Evolutionary conservation across 305 asterid genomes (phyloP), one percentile per base, ranked within the genome.

Genomic region (Rubia tinctorum): DNA sequence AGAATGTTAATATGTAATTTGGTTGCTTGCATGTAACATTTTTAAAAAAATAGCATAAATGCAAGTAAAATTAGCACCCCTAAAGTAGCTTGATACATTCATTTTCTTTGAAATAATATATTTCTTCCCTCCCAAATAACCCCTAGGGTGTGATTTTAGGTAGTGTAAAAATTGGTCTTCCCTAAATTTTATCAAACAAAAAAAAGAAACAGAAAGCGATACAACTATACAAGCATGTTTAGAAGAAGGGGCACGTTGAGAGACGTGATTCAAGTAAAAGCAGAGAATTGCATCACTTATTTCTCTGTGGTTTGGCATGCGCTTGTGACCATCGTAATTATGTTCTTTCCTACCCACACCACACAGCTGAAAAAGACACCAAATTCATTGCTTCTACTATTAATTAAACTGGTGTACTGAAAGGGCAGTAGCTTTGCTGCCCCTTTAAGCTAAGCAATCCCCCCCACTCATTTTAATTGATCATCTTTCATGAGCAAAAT

Each of bases 371-470:
- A 62, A 30, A 61, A 61, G 66, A 27, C 66, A 61, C n/a, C 65
- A 59, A 59, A 22, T 23, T 63, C 68, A 53, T 60, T 34, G n/a
- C 9, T 56, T 14, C 42, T 60, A 49, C 8, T 20, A 45, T 27
- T 76, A 69, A 76, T 69, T 22, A 61, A 34, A 44, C 60, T 68
- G 60, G 43, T 56, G 39, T 39, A 49, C 7, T 13, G 17, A 40
- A 53, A 51, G 23, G 18, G 17, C 64, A 40, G 34, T 18, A 44
- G 27, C 79, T 78, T 82, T 82, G 83, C 83, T 82, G 79, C n/a
- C 45, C 79, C 77, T 73, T 76, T 73, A 82, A 82, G 85, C 85
- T 71, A 82, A 82, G 79, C 79, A 79, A 79, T 39, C 51, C 23
- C 51, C 51, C 60, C 22, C 45, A 27, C 71, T 13, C 56, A 2